Evolutionary conservation across 2,329 filamentous ascomycete species (phyloP), one percentile per base, ranked within the genome.

Genomic region (Trichoderma sp.): DNA sequence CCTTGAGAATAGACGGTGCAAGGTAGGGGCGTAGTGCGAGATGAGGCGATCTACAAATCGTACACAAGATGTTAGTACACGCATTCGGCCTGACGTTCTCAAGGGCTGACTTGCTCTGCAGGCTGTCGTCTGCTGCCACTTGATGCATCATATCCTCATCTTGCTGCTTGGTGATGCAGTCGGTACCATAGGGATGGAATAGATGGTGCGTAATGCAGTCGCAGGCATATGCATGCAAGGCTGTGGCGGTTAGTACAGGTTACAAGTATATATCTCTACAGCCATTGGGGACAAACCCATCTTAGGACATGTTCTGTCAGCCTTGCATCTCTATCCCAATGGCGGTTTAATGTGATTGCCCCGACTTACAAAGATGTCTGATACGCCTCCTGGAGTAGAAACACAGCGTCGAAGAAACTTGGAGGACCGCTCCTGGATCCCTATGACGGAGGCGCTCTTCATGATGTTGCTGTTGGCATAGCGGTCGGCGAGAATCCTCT

Each of bases 391-490:
- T 1, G 78, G 74, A 2, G 83, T 81, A 34, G 78, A 78, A 32
- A 77, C 74, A 69, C 87, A 90, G 54, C 83, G 82, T 19, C 81
- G 78, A 6, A 88, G 75, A 70, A 91, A 90, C 32, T 81, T 81
- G 39, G 74, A 77, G 0, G 88, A 86, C 6, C 87, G 81, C 70
- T 87, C 82, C 64, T 84, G 78, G 58, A 92, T 87, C 2, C 86
- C 88, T 5, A 80, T 76, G 32, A 90, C 76, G 2, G 87, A 84
- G 2, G 79, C 79, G 5, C 83, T 75, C 34, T 84, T 84, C 78
- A 90, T 83, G 59, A 91, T 80, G 73, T 90, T 91, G 64, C 85
- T 87, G 76, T 91, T 91, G 34, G 89, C 86, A 74, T 92, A 92
- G 34, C 88, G 82, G 73, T 90, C 87, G 1, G 89, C 89, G 53